Base-by-base conservation (phyloP, 2,329 filamentous ascomycete species). In the Ophiocordyceps camponoti-saundersi region DNA sequence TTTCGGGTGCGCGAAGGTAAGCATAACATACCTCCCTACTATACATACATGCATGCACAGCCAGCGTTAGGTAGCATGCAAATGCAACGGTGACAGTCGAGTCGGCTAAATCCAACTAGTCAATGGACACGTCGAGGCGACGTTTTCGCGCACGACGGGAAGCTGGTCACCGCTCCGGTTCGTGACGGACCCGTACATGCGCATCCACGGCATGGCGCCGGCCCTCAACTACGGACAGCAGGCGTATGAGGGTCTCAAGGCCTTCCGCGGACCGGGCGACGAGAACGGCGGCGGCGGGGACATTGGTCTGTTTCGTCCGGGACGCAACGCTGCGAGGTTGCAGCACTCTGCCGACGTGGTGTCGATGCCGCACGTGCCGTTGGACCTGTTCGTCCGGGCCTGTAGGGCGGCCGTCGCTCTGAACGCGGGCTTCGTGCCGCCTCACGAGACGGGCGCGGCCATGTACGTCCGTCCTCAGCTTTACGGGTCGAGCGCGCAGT, bases 221-320 rank as follows among this genome's bases (percentile, higher is more conserved):
- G 90, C 80, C 42, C 77, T 96, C 53, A 98, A 98, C 73, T 98
- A 98, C 64, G 88, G 90, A 49, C 88, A 95, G 61, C 92, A 96
- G 69, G 90, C 87, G 57, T 98, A 94, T 71, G 92, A 98, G 64
- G 92, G 92, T n/a, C 79, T 96, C 62, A 96, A 96, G 66, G 89
- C 90, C 47, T 95, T 95, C 75, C 87, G 90, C 52, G 71, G 73
- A 2, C 84, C 87, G 18, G 69, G 74, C 48, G 77, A 83, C 62
- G n/a, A n/a, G n/a, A n/a, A n/a, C n/a, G n/a, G n/a, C n/a, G 69
- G 74, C 48, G 77, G 83, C 62, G 61, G 71, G 49, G 65, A 67
- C 49, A 89, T 96, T 67, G 78, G 80, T 61, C 77, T 96, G 62
- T 96, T 96, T 77, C 83, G 90, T 5, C 85, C 90, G 0, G 74